Conservation (phyloP, 345 rosid species). For the Alliaria petiolata region DNA sequence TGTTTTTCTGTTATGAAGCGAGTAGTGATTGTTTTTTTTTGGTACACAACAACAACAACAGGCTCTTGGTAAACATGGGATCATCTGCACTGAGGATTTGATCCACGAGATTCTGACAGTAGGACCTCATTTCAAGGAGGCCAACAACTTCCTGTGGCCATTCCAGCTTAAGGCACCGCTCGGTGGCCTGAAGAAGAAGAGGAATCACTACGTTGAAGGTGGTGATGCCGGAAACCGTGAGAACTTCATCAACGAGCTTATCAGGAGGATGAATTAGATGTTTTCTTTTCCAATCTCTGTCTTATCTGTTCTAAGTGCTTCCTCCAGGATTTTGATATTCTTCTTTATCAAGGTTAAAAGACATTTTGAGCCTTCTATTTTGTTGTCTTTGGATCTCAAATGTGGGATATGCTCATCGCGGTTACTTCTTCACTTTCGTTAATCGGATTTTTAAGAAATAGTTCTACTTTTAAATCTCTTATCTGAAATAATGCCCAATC, state of each 20-base stretch:
- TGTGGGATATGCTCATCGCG: background rate
- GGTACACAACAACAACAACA: slow-evolving; percentile 6
- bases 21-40: background rate
- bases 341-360: slow-evolving; percentile 3
- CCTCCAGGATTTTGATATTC: slow-evolving; percentile 21
- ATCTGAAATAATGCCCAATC: too few relatives aligned
- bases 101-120: slow-evolving; percentile 87
- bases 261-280: slow-evolving; percentile 84
- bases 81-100: slow-evolving; percentile 73
- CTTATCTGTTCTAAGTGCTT: background rate
- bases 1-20: background rate
- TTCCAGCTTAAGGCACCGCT: slow-evolving; percentile 90
- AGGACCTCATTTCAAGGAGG: slow-evolving; percentile 94
- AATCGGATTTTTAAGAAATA: background rate
- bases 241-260: slow-evolving; percentile 73
- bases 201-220: slow-evolving; percentile 95
- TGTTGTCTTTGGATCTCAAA: background rate
- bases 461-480: too few relatives aligned
- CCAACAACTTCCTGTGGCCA: slow-evolving; percentile 90
- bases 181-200: slow-evolving; percentile 84
- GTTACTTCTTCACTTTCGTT: background rate
- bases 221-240: slow-evolving; percentile 89
- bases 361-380: background rate
- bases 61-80: slow-evolving; percentile 69
- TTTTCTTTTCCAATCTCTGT: background rate